Evolutionary conservation across 768 basidiomycete genomes (phyloP), one percentile per base, ranked within the genome.

Genomic region (Pleurotus djamor): DNA sequence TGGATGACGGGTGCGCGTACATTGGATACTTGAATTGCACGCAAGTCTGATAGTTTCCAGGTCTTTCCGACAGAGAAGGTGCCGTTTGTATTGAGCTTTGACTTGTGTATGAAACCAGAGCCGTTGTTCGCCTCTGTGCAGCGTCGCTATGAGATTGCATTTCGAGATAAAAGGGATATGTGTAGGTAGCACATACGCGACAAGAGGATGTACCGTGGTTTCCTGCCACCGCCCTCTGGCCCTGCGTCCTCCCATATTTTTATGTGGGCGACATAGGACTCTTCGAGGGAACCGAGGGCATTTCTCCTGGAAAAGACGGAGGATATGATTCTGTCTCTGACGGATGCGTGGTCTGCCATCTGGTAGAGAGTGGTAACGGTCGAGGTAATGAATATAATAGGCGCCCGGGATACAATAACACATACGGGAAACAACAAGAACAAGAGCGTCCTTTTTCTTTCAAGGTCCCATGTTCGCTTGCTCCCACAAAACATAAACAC

Each of bases 11-110:
- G 44, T 65, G 63, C 2, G 77, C 87, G 67, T 70, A 96, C 95
- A 68, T 80, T 82, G 37, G 83, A 60, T 49, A 96, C 88, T 63
- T 96, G 88, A 48, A 99, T 69, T 41, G 76, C 85, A 62, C 91
- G 83, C 65, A 98, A 79, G 72, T 98, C 96, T 44, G 84, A 71
- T 51, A 98, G 74, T 60, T 78, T 82, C 97, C 97, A 99, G 1
- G 96, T 94, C 78, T 99, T 99, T 5, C 97, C 97, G 50, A 98
- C 93, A 6, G 94, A 97, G 73, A 96, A 98, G 0, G 93, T 84
- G 36, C 92, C 89, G 68, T 98, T 98, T 45, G 89, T 87, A 70
- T 99, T 98, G 63, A 93, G 77, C 75, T 98, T 98, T 1, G 96
- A 94, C 75, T 99, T 99, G 83, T 99, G 96, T 16, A 99, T 83